phyloP scores from a whole-genome alignment of 306 rosid species.

The Rubus idaeus region DNA sequence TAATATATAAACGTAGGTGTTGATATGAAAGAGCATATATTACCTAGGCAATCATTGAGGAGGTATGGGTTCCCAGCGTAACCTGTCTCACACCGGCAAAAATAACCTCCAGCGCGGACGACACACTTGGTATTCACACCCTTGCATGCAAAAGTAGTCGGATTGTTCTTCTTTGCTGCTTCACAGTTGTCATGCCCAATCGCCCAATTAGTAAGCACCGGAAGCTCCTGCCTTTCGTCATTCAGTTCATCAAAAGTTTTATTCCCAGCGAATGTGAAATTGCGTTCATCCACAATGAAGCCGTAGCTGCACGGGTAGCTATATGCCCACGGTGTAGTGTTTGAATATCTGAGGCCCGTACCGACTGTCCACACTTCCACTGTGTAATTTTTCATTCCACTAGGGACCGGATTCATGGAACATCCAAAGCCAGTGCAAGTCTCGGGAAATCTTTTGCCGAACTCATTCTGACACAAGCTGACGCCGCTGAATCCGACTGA shows the following conservation, averaged over 20 bases:
- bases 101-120: background rate
- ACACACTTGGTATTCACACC: background rate
- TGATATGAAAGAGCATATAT: constrained; percentile 9
- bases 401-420: background rate
- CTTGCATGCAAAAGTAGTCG: background rate
- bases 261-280: background rate
- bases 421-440: constrained; percentile 13
- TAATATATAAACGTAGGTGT: too few relatives aligned
- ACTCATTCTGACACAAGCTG: too few relatives aligned
- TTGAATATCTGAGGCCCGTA: background rate
- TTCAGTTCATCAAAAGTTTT: background rate
- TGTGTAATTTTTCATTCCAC: background rate
- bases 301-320: background rate
- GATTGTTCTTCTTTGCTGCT: too few relatives aligned
- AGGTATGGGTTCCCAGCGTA: constrained; percentile 19
- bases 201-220: constrained; percentile 13
- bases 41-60: constrained; percentile 17
- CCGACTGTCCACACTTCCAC: background rate
- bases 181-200: background rate
- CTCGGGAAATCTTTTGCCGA: too few relatives aligned
- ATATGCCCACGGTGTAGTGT: background rate
- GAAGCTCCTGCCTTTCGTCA: background rate
- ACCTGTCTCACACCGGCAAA: constrained; percentile 5
- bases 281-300: background rate
- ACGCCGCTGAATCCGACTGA: too few relatives aligned